phyloP scores from a whole-genome alignment of 768 basidiomycete species.

The Epithele typhae region DNA sequence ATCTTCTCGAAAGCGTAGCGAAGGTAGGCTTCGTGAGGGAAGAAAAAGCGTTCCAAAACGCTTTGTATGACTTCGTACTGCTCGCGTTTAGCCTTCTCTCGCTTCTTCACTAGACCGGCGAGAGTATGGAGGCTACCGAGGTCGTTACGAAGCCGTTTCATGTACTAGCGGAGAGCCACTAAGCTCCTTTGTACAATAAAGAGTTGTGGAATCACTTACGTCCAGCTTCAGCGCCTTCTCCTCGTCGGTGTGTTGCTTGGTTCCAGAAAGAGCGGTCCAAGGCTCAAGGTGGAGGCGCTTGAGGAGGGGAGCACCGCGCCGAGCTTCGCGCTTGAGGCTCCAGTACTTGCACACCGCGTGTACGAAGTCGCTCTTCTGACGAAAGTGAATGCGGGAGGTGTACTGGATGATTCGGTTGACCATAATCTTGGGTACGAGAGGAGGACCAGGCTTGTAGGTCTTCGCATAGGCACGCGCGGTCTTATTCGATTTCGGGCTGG shows the following conservation, averaged over 20 bases:
- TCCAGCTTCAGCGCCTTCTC: constrained; percentile 81
- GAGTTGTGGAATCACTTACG: constrained; percentile 43
- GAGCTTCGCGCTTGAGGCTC: constrained; percentile 93
- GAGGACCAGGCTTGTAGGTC: constrained; percentile 88
- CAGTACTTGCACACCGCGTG: constrained; percentile 84
- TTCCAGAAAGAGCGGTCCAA: constrained; percentile 80
- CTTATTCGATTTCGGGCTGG: constrained; percentile 47
- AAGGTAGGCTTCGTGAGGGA: constrained; percentile 59
- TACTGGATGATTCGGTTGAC: constrained; percentile 78
- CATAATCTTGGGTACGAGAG: constrained; percentile 83
- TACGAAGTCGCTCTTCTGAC: constrained; percentile 77
- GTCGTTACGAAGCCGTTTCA: constrained; percentile 69
- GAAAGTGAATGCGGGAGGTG: constrained; percentile 59
- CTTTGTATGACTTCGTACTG: constrained; percentile 65
- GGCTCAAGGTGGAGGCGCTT: constrained; percentile 95
- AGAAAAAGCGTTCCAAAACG: constrained; percentile 58
- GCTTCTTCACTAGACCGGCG: constrained; percentile 62
- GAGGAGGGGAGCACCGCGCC: constrained; percentile 88
- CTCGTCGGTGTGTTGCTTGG: constrained; percentile 68
- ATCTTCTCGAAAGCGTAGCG: constrained; percentile 68
- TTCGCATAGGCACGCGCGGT: constrained; percentile 89
- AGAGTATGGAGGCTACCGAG: constrained; percentile 69
- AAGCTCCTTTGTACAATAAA: constrained; percentile 24
- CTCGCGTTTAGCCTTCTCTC: constrained; percentile 77
- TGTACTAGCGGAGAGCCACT: constrained; percentile 29